Percentiles rank a stretch among this genome's conserved stretches.
Evolutionary conservation across 768 basidiomycete genomes (phyloP).

Genomic region (Megacollybia marginata): DNA sequence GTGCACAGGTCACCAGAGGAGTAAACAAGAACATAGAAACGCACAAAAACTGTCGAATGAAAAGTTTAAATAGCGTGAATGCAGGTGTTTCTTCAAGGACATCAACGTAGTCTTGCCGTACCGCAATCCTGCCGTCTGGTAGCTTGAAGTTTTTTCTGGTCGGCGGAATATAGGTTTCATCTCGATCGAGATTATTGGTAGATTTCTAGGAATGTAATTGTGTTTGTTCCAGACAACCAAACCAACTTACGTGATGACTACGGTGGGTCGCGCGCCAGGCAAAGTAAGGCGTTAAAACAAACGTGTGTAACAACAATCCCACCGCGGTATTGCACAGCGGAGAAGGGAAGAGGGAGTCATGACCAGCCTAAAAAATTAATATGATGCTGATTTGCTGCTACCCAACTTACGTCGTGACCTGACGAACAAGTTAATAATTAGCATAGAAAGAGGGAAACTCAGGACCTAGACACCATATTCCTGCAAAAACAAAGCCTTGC

Average conservation of each 20-base stretch:
- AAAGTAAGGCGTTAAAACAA: slow-evolving; percentile 51
- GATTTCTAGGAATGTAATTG: slow-evolving; percentile 24
- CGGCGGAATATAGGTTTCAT: slow-evolving; percentile 64
- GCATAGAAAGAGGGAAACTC: slow-evolving; percentile 5
- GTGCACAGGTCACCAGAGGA: not conserved
- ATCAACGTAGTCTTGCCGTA: slow-evolving; percentile 35
- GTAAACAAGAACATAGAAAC: slow-evolving; percentile 6
- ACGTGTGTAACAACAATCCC: slow-evolving; percentile 36
- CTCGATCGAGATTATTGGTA: slow-evolving; percentile 52
- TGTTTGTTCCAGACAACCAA: not conserved
- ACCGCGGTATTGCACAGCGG: slow-evolving; percentile 27
- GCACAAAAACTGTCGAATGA: slow-evolving; percentile 42
- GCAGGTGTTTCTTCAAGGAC: slow-evolving; percentile 44
- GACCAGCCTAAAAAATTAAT: slow-evolving; percentile 33
- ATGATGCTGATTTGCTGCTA: not conserved
- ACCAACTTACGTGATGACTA: slow-evolving; percentile 47
- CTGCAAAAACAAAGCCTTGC: slow-evolving; percentile 39
- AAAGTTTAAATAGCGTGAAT: slow-evolving; percentile 41
- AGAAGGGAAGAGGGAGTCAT: slow-evolving; percentile 37
- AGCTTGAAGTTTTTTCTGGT: slow-evolving; percentile 34
- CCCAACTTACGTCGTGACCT: slow-evolving; percentile 36
- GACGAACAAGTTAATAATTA: not conserved
- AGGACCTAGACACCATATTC: slow-evolving; percentile 36
- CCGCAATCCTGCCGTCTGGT: slow-evolving; percentile 33
- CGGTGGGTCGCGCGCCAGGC: slow-evolving; percentile 64